Percentiles rank a stretch among this genome's conserved stretches.
Conservation (phyloP, 2,329 filamentous ascomycete species). For the Colletotrichum tofieldiae region DNA sequence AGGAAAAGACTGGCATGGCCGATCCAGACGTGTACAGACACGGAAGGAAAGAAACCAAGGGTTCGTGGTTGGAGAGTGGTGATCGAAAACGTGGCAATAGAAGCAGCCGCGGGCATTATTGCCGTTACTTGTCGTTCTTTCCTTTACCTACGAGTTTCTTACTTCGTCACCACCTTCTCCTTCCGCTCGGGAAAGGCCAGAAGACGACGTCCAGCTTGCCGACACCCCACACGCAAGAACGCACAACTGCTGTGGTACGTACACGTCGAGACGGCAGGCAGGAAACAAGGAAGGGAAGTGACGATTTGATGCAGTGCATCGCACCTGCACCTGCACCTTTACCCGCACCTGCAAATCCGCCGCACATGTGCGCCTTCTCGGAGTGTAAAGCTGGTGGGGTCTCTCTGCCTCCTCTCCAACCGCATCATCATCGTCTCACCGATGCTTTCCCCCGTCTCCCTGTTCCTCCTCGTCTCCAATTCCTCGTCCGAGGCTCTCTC, state of each 20-base stretch:
- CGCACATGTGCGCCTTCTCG: neutral
- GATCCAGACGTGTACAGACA: neutral
- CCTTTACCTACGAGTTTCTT: too few relatives aligned
- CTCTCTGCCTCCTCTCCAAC: neutral
- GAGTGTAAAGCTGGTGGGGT: neutral
- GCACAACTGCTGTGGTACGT: neutral
- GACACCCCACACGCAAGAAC: neutral
- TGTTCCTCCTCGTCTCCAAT: neutral
- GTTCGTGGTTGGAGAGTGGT: neutral
- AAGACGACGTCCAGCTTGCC: neutral
- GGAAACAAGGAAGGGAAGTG: neutral
- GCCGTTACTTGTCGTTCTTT: constrained; percentile 12
- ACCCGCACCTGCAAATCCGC: neutral
- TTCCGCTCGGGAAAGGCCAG: neutral
- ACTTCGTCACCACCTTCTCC: neutral
- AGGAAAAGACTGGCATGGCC: neutral
- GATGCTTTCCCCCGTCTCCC: neutral
- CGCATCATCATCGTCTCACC: neutral
- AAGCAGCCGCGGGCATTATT: constrained; percentile 1
- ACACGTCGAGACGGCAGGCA: neutral
- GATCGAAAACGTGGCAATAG: constrained; percentile 5
- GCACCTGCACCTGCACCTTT: neutral
- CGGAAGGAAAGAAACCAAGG: neutral
- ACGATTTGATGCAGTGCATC: constrained; percentile 3
- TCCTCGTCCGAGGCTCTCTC: neutral